Evolutionary conservation across 345 rosid genomes (phyloP).

Genomic region (Corchorus olitorius): DNA sequence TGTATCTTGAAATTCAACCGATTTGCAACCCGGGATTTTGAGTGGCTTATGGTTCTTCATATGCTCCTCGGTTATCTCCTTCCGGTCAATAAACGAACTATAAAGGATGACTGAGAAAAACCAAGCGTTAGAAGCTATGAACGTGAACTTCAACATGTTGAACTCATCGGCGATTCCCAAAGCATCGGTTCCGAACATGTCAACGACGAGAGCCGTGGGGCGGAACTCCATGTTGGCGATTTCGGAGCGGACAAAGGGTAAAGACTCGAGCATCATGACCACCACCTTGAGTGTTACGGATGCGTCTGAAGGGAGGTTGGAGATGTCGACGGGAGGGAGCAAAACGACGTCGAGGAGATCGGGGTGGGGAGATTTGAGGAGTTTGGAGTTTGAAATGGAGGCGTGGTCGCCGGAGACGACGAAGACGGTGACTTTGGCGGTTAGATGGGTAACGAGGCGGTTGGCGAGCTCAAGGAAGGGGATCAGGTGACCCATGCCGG

Average conservation of each 20-base stretch:
- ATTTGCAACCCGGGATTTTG: slow-evolving; percentile 49
- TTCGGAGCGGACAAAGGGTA: slow-evolving; percentile 23
- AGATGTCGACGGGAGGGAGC: slow-evolving; percentile 28
- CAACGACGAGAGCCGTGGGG: slow-evolving; percentile 44
- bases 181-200: slow-evolving; percentile 50
- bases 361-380: slow-evolving; percentile 1
- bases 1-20: slow-evolving; percentile 32
- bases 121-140: slow-evolving; percentile 50
- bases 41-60: slow-evolving; percentile 33
- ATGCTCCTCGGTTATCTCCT: slow-evolving; percentile 27
- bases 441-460: slow-evolving; percentile 31
- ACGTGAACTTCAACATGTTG: slow-evolving; percentile 46
- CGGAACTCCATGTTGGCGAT: slow-evolving; percentile 20
- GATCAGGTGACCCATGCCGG: slow-evolving; percentile 56
- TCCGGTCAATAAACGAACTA: slow-evolving; percentile 30
- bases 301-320: slow-evolving; percentile 15
- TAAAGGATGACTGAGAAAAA: slow-evolving; percentile 34
- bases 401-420: slow-evolving; percentile 24
- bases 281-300: not conserved
- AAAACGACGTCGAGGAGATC: slow-evolving; percentile 25
- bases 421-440: slow-evolving; percentile 36
- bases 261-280: slow-evolving; percentile 23
- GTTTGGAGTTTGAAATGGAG: slow-evolving; percentile 18
- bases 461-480: slow-evolving; percentile 45
- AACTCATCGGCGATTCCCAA: slow-evolving; percentile 48